Conservation (phyloP, 257 asterid species). For the Leptodermis oblonga region DNA sequence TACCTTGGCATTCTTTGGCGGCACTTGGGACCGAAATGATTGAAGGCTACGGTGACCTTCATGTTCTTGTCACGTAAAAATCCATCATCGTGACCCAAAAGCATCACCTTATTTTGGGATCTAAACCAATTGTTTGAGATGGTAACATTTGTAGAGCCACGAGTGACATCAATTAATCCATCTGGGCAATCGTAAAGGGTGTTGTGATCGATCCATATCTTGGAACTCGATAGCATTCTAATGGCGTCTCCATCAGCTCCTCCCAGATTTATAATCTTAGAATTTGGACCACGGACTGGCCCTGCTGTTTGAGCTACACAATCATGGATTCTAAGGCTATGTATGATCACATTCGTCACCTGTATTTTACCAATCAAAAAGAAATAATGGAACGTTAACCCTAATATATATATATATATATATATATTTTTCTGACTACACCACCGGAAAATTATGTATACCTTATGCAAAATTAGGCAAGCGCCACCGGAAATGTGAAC, state of each 20-base stretch:
- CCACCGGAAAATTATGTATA: slow-evolving; percentile 16
- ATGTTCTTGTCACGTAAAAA: too few species aligned
- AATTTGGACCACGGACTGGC: slow-evolving; percentile 46
- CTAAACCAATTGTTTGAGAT: slow-evolving; percentile 75
- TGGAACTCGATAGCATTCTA: slow-evolving; percentile 47
- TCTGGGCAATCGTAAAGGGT: too few species aligned
- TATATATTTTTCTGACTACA: too few species aligned
- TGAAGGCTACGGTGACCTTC: too few species aligned
- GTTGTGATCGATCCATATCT: slow-evolving; percentile 81
- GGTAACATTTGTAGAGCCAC: slow-evolving; percentile 70
- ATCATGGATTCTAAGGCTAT: slow-evolving; percentile 54
- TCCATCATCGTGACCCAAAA: slow-evolving; percentile 78
- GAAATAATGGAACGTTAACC: too few species aligned
- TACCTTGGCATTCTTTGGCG: slow-evolving; percentile 87
- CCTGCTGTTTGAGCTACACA: slow-evolving; percentile 54
- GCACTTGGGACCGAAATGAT: slow-evolving; percentile 78
- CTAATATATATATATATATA: too few species aligned
- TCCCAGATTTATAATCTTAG: slow-evolving; percentile 37
- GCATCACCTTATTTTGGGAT: slow-evolving; percentile 72
- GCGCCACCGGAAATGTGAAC: too few species aligned
- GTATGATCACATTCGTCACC: slow-evolving; percentile 74
- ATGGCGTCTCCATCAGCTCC: slow-evolving; percentile 75
- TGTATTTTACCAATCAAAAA: slow-evolving; percentile 8
- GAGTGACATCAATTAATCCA: slow-evolving; percentile 68
- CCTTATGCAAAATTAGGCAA: slow-evolving; percentile 52